A percentile compares a stretch with the other conserved stretches of the same genome.
These are phyloP conservation scores for Cryomyces antarcticus DNA, from an alignment of 495 filamentous ascomycete species.

Conservation along the genomic window DNA sequence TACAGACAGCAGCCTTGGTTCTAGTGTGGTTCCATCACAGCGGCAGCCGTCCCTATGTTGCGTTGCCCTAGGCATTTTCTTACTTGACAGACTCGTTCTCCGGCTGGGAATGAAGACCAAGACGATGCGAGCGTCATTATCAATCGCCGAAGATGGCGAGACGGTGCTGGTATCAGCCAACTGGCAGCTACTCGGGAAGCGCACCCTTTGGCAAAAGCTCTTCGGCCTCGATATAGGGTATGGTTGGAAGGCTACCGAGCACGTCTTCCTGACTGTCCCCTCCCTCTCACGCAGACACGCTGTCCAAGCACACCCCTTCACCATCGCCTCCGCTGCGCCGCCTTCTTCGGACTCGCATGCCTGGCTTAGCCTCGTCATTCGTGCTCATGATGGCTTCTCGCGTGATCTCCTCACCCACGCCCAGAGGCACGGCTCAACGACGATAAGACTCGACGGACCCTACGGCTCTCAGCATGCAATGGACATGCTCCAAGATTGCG, in stretches of 20 bases:
- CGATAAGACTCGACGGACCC: constrained; percentile 31
- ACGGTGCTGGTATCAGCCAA: constrained; percentile 27
- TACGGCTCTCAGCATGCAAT: constrained; percentile 32
- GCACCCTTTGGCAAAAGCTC: background rate
- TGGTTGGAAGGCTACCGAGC: constrained; percentile 36
- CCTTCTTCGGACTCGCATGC: constrained; percentile 7
- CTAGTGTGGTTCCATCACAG: constrained; percentile 35
- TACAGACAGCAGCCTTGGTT: constrained; percentile 29
- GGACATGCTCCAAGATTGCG: constrained; percentile 21
- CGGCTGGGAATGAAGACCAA: constrained; percentile 26
- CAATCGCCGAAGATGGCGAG: constrained; percentile 26
- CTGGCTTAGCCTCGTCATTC: constrained; percentile 31
- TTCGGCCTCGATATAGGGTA: constrained; percentile 15
- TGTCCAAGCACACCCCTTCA: constrained; percentile 38
- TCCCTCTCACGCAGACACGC: constrained; percentile 23
- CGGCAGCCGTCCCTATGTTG: constrained; percentile 20
- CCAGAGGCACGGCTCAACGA: constrained; percentile 13
- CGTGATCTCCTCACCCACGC: constrained; percentile 30
- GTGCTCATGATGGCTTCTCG: constrained; percentile 38
- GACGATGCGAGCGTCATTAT: constrained; percentile 23
- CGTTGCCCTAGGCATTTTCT: constrained; percentile 28
- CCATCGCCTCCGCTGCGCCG: constrained; percentile 32
- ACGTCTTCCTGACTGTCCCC: constrained; percentile 37
- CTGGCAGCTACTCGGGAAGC: constrained; percentile 8
- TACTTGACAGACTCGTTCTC: constrained; percentile 37